These are phyloP conservation scores for Nidula microcarpa DNA, from an alignment of 768 basidiomycete genomes.

Conservation along the genomic window DNA sequence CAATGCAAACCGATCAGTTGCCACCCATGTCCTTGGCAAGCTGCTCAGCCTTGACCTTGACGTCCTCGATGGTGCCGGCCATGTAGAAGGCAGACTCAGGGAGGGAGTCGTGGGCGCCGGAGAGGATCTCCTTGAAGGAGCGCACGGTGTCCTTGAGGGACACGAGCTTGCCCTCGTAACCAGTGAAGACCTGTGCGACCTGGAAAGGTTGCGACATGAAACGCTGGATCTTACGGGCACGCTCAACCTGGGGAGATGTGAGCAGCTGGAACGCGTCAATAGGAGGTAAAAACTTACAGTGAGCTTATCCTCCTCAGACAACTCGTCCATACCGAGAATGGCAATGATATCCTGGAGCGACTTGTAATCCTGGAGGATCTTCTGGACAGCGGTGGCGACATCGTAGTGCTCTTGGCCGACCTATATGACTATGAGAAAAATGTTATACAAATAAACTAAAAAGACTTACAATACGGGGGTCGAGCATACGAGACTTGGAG, in stretches of 20 bases:
- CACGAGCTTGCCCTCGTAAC: constrained; percentile 97
- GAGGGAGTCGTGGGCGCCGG: constrained; percentile 81
- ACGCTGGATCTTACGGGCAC: constrained; percentile 97
- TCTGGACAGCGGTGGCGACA: constrained; percentile 94
- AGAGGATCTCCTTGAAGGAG: constrained; percentile 97
- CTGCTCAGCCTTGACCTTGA: constrained; percentile 95
- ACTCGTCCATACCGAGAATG: constrained; percentile 99
- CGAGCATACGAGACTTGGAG: constrained; percentile 99
- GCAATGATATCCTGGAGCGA: constrained; percentile 99
- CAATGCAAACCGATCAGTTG: constrained; percentile 25
- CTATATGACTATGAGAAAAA: constrained; percentile 23
- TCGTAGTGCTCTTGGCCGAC: constrained; percentile 93
- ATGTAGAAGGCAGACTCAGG: constrained; percentile 99
- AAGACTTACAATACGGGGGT: constrained; percentile 89
- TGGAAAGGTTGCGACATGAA: constrained; percentile 99
- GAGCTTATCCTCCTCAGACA: constrained; percentile 99
- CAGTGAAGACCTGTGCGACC: constrained; percentile 99
- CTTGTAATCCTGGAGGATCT: constrained; percentile 97
- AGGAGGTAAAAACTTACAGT: constrained; percentile 56
- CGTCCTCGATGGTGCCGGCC: constrained; percentile 96
- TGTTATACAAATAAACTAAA: not conserved
- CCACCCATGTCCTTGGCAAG: constrained; percentile 88
- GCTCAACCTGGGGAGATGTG: constrained; percentile 65
- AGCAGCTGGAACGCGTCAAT: too few relatives aligned
- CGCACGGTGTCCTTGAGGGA: constrained; percentile 93